phyloP scores from a whole-genome alignment of 257 asterid genomes.

The Thymus mandschuricus region DNA sequence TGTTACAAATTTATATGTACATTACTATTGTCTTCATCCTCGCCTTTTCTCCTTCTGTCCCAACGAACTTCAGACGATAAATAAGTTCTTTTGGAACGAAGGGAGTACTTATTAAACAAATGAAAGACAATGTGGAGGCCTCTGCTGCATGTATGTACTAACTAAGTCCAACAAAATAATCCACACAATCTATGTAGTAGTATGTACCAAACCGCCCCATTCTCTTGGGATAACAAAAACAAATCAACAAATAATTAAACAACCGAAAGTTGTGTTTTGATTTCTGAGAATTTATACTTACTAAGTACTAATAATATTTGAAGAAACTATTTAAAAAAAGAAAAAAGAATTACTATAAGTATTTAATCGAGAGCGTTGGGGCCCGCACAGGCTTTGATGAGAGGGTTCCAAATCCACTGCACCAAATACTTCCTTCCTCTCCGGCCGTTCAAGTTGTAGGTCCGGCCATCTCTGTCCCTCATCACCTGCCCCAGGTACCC shows the following conservation, averaged over 20 bases:
- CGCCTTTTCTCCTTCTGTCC: too few relatives aligned
- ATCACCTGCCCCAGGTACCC: constrained; percentile 81
- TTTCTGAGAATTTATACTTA: not conserved
- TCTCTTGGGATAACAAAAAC: not conserved
- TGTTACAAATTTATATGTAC: not conserved
- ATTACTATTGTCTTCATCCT: too few relatives aligned
- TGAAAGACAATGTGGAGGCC: too few relatives aligned
- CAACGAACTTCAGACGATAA: too few relatives aligned
- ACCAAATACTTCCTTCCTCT: constrained; percentile 72
- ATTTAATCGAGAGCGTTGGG: constrained; percentile 73
- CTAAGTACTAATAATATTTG: too few relatives aligned
- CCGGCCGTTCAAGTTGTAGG: constrained; percentile 73
- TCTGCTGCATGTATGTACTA: too few relatives aligned
- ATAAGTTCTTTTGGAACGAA: too few relatives aligned
- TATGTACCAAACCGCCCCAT: not conserved
- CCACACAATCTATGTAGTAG: not conserved
- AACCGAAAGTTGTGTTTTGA: constrained; percentile 22
- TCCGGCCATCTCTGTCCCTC: constrained; percentile 63
- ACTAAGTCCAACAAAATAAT: not conserved
- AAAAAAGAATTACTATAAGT: too few relatives aligned
- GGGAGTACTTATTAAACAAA: too few relatives aligned
- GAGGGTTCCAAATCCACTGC: constrained; percentile 89
- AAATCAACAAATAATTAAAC: not conserved
- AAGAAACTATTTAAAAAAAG: not conserved
- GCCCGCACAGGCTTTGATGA: constrained; percentile 81